phyloP scores from a whole-genome alignment of 1,284 basidiomycete genomes.

The Naganishia liquefaciens region DNA sequence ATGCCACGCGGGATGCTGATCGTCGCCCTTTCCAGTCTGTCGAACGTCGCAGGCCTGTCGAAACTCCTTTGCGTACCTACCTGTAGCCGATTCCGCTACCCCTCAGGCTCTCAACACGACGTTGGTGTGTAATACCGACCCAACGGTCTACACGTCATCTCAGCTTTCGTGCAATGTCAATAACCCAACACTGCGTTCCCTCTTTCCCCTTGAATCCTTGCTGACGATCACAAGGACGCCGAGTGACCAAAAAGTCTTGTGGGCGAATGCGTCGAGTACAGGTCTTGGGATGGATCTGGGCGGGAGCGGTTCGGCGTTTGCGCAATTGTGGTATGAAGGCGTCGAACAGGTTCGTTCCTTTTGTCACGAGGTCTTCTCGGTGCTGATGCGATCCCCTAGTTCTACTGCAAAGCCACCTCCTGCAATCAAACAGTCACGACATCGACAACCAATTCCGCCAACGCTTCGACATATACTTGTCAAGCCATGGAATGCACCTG shows the following conservation, averaged over 20 bases:
- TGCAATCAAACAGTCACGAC: conserved; percentile 64
- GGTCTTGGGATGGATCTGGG: conserved; percentile 59
- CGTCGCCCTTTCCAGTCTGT: conserved; percentile 14
- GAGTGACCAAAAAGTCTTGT: conserved; percentile 63
- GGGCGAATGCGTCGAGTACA: conserved; percentile 59
- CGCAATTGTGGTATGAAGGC: conserved; percentile 79
- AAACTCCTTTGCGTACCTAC: conserved; percentile 53
- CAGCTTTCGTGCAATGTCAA: conserved; percentile 53
- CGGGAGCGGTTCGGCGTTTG: conserved; percentile 61
- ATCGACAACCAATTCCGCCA: conserved; percentile 43
- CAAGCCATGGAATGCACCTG: conserved; percentile 72
- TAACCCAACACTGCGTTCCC: conserved; percentile 73
- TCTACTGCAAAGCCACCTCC: conserved; percentile 70
- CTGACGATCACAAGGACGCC: conserved; percentile 73
- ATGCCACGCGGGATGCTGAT: not conserved
- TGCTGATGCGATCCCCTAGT: conserved; percentile 50
- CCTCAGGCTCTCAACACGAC: conserved; percentile 36
- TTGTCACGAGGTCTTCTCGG: not conserved
- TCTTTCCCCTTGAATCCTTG: conserved; percentile 68
- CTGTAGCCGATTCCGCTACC: conserved; percentile 45
- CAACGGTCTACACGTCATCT: conserved; percentile 41
- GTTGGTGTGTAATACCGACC: conserved; percentile 40
- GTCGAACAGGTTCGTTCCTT: conserved; percentile 61
- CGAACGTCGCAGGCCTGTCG: conserved; percentile 24
- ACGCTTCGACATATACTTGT: conserved; percentile 65